These are phyloP conservation scores for Corylus avellana DNA, from an alignment of 306 rosid species.

Conservation along the genomic window DNA sequence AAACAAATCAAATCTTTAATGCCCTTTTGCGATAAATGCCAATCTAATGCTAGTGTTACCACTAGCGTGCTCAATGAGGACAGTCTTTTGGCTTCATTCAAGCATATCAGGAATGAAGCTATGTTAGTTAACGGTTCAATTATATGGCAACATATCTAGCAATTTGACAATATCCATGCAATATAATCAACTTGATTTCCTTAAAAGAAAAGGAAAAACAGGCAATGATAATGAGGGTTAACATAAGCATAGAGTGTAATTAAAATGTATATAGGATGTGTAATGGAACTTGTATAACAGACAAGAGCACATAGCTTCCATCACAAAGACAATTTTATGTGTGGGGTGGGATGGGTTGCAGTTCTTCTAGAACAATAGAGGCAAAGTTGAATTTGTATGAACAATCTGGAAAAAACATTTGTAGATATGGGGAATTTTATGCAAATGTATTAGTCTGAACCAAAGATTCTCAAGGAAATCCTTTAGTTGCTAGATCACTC, in stretches of 20 bases:
- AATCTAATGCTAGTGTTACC: constrained; percentile 91
- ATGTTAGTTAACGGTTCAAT: constrained; percentile 5
- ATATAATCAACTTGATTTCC: background rate
- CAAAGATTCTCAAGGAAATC: constrained; percentile 6
- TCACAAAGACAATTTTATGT: background rate
- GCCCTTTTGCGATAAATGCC: constrained; percentile 55
- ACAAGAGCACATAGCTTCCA: background rate
- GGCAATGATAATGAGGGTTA: background rate
- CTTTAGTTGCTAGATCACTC: constrained; percentile 6
- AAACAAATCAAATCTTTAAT: background rate
- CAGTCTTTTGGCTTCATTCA: constrained; percentile 47
- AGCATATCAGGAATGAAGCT: constrained; percentile 22
- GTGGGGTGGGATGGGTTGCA: background rate
- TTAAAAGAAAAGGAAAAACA: background rate
- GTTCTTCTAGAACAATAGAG: background rate
- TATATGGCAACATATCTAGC: constrained; percentile 9
- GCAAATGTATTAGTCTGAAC: background rate
- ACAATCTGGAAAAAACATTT: background rate
- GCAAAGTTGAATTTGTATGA: background rate
- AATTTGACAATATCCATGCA: background rate
- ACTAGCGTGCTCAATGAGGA: constrained; percentile 73
- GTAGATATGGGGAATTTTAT: no score
- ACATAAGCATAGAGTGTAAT: no score
- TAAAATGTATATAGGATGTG: background rate
- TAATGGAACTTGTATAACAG: background rate